Conservation (phyloP, 202 grass and related monocot species). For the Setaria viridis region DNA sequence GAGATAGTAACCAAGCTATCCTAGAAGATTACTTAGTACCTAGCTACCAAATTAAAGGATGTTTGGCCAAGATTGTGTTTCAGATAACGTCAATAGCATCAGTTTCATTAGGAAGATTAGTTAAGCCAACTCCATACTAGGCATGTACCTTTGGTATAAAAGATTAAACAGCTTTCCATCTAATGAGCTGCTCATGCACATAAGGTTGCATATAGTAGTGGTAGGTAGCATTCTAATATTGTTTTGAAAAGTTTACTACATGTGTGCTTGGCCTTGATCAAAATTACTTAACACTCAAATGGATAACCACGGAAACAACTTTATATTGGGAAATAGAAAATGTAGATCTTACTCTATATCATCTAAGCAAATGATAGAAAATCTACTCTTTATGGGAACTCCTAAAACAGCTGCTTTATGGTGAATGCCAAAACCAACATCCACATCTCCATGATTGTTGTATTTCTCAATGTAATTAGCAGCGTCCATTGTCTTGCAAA, state of each 20-base stretch:
- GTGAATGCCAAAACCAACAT: constrained; percentile 50
- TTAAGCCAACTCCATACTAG: neutral
- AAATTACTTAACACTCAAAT: constrained; percentile 8
- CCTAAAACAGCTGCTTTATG: constrained; percentile 50
- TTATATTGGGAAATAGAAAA: neutral
- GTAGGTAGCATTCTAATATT: neutral
- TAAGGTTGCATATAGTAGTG: neutral
- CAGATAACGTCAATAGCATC: neutral
- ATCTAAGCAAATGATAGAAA: constrained; percentile 50
- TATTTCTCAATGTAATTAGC: constrained; percentile 52
- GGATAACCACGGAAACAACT: neutral
- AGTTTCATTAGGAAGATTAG: neutral
- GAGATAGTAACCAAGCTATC: neutral
- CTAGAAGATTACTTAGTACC: neutral
- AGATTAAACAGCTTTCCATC: neutral
- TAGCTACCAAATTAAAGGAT: neutral
- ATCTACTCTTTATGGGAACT: constrained; percentile 48
- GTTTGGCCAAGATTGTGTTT: too few relatives aligned
- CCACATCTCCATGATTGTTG: constrained; percentile 39
- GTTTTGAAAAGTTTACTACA: neutral
- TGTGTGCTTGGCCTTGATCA: neutral
- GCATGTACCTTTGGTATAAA: neutral
- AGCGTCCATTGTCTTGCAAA: constrained; percentile 50
- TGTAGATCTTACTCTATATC: constrained; percentile 49
- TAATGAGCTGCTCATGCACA: neutral